Conservation (phyloP, 805 yeast species). For the Soucietia sequanensis region DNA sequence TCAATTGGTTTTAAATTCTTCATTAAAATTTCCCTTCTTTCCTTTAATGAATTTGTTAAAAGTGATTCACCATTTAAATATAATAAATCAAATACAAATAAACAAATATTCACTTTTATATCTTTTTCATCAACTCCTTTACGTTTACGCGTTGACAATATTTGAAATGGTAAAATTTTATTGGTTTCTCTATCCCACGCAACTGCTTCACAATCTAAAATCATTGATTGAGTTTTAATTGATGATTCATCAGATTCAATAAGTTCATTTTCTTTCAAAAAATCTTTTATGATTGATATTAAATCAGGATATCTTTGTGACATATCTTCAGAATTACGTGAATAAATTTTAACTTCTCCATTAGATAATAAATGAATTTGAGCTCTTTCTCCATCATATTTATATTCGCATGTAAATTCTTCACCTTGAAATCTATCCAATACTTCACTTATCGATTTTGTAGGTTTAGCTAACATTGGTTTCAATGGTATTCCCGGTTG, state of each 20-base stretch:
- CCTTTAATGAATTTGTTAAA: conserved; percentile 63
- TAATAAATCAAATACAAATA: conserved; percentile 87
- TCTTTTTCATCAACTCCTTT: conserved; percentile 87
- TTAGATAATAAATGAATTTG: conserved; percentile 76
- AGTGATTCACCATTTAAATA: conserved; percentile 72
- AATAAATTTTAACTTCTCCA: conserved; percentile 74
- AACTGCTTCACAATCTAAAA: conserved; percentile 94
- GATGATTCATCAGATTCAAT: conserved; percentile 14
- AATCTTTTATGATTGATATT: conserved; percentile 62
- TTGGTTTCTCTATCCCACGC: conserved; percentile 84
- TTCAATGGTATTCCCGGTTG: conserved; percentile 93
- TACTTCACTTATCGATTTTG: conserved; percentile 89
- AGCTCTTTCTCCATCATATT: conserved; percentile 97
- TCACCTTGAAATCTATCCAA: conserved; percentile 83
- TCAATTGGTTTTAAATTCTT: conserved; percentile 57
- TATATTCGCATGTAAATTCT: conserved; percentile 91
- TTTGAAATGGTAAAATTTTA: conserved; percentile 92
- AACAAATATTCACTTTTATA: conserved; percentile 86
- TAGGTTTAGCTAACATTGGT: conserved; percentile 98
- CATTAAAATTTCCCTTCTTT: conserved; percentile 63
- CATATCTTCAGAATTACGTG: conserved; percentile 97
- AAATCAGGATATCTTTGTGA: conserved; percentile 93
- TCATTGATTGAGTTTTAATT: conserved; percentile 52
- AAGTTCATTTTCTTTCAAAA: conserved; percentile 34
- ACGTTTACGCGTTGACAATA: conserved; percentile 87